phyloP scores from a whole-genome alignment of 768 basidiomycete species.

The Fomitopsis pulvina region DNA sequence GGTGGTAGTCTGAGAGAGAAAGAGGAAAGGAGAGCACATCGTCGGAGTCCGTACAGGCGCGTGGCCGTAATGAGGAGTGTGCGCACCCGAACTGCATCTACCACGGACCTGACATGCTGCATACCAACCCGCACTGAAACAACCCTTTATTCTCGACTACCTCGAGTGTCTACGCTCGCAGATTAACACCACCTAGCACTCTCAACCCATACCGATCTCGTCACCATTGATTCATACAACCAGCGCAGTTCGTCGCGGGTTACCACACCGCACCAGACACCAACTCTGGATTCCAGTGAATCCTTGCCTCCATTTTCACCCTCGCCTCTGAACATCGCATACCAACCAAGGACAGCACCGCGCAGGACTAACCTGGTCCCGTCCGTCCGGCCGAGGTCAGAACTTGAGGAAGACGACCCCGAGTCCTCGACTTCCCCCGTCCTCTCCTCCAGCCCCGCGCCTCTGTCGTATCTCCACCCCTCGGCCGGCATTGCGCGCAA shows the following conservation, averaged over 20 bases:
- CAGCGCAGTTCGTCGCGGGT: conserved; percentile 50
- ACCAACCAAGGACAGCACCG: not conserved
- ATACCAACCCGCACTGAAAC: conserved; percentile 8
- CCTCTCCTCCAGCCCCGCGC: conserved; percentile 14
- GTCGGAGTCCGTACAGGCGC: not conserved
- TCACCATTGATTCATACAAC: conserved; percentile 66
- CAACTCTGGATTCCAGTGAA: conserved; percentile 35
- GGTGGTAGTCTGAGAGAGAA: not conserved
- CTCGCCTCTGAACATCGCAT: not conserved
- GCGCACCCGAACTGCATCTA: not conserved
- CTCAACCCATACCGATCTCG: conserved; percentile 14
- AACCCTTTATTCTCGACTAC: conserved; percentile 7
- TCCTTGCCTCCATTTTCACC: conserved; percentile 1
- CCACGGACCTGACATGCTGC: conserved; percentile 3
- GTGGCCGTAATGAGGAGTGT: conserved; percentile 6
- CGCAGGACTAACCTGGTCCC: conserved; percentile 41
- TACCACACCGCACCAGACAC: conserved; percentile 31
- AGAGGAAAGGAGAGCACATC: conserved; percentile 1
- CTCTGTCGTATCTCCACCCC: conserved; percentile 23
- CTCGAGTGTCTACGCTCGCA: conserved; percentile 6
- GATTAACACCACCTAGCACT: conserved; percentile 7
- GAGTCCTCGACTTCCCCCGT: conserved; percentile 19
- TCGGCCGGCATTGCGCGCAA: conserved; percentile 12
- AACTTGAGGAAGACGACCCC: conserved; percentile 44
- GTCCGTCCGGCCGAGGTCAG: conserved; percentile 54